These are phyloP conservation scores for Zygoascus hellenicus DNA, from an alignment of 1,139 yeast genomes.

Conservation along the genomic window DNA sequence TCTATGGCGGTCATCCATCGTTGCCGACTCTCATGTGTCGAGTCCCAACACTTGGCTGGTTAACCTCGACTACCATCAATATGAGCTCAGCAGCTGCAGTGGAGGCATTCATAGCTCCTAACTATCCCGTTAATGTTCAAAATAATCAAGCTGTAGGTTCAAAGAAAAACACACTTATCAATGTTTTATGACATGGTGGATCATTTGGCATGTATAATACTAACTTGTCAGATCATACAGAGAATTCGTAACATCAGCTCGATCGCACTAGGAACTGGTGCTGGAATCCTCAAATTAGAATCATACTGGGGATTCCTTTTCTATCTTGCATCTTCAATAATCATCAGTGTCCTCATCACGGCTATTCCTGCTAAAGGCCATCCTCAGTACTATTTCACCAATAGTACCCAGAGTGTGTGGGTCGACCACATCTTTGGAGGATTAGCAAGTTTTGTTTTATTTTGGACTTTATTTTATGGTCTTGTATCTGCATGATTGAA, in stretches of 20 bases:
- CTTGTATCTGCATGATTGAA: slow-evolving; percentile 41
- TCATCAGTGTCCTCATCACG: slow-evolving; percentile 43
- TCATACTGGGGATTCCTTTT: slow-evolving; percentile 57
- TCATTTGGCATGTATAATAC: too few relatives aligned
- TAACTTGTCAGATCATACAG: slow-evolving; percentile 12
- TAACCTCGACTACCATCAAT: slow-evolving; percentile 1
- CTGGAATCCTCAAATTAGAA: slow-evolving; percentile 68
- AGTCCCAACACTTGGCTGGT: not conserved
- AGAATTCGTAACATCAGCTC: slow-evolving; percentile 57
- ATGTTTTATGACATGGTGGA: not conserved
- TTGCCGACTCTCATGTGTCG: too few relatives aligned
- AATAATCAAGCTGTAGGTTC: slow-evolving; percentile 18
- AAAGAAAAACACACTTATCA: not conserved
- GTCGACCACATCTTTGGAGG: slow-evolving; percentile 52
- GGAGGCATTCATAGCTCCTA: slow-evolving; percentile 19
- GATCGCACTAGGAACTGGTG: slow-evolving; percentile 59
- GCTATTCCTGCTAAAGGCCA: slow-evolving; percentile 40
- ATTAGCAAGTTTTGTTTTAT: slow-evolving; percentile 67
- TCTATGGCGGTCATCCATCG: too few relatives aligned
- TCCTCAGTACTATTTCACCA: slow-evolving; percentile 45
- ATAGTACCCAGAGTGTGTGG: slow-evolving; percentile 53
- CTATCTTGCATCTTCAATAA: slow-evolving; percentile 46
- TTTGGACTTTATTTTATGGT: slow-evolving; percentile 81
- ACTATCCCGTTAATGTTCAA: slow-evolving; percentile 19
- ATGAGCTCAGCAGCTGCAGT: slow-evolving; percentile 11